Evolutionary conservation across 371 early-diverging fungal genomes (phyloP).

Genomic region (Dichotomocladium elegans): DNA sequence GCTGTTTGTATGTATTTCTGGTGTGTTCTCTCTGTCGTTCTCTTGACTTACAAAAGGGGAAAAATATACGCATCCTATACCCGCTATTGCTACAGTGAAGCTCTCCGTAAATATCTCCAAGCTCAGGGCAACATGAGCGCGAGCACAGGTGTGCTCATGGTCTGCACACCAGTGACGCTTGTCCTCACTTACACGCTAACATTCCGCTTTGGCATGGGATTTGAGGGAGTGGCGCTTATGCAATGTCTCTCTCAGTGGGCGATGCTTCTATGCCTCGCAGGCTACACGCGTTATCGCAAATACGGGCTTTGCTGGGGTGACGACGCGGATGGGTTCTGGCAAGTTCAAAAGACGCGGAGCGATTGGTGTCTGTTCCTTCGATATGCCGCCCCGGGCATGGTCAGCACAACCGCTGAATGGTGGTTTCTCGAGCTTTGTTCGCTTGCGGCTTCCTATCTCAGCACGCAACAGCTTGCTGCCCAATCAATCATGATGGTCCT

Average conservation of each 20-base stretch:
- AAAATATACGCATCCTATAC: no score
- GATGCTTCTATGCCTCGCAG: slow-evolving; percentile 44
- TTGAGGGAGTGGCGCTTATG: slow-evolving; percentile 75
- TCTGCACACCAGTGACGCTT: slow-evolving; percentile 67
- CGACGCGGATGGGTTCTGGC: slow-evolving; percentile 60
- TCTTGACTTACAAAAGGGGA: no score
- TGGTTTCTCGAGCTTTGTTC: slow-evolving; percentile 59
- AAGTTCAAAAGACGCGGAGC: no score
- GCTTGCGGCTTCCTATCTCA: slow-evolving; percentile 58
- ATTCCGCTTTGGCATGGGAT: slow-evolving; percentile 55
- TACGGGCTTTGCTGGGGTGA: slow-evolving; percentile 64
- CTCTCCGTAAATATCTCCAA: slow-evolving; percentile 68
- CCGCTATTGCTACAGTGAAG: no score
- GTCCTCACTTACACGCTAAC: slow-evolving; percentile 63
- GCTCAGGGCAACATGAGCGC: slow-evolving; percentile 74
- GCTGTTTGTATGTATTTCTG: slow-evolving; percentile 33
- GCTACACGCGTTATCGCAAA: slow-evolving; percentile 62
- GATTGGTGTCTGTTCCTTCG: slow-evolving; percentile 49
- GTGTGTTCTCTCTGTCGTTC: no score
- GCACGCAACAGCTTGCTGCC: slow-evolving; percentile 67
- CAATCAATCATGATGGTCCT: slow-evolving; percentile 72
- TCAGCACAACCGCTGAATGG: slow-evolving; percentile 65
- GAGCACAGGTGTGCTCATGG: slow-evolving; percentile 54
- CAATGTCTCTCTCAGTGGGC: slow-evolving; percentile 62
- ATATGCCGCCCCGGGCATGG: slow-evolving; percentile 43